Conservation (phyloP, 352 stramenopile species). For the Globisporangium paddicum region DNA sequence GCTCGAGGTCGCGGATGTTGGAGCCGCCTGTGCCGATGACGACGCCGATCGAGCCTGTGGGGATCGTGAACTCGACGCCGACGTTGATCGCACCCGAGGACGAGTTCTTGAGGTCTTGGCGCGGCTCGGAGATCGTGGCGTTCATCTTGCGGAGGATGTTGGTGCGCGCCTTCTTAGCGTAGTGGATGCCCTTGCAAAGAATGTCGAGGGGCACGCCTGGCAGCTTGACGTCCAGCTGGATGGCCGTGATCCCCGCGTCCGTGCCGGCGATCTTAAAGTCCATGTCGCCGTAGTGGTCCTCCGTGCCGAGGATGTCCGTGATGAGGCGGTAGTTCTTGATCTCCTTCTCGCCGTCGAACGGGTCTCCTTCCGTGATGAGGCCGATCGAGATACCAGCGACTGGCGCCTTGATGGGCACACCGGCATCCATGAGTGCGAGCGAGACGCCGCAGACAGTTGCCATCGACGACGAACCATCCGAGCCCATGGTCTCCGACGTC, state of each 20-base stretch:
- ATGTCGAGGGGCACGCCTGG: conserved; percentile 80
- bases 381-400: conserved; percentile 97
- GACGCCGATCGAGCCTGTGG: conserved; percentile 43
- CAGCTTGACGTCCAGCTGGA: conserved; percentile 97
- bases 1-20: conserved; percentile 74
- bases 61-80: conserved; percentile 59
- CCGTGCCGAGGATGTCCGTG: conserved; percentile 96
- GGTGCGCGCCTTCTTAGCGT: conserved; percentile 74
- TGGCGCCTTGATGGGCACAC: conserved; percentile 91
- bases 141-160: conserved; percentile 88
- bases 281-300: conserved; percentile 98
- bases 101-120: conserved; percentile 45
- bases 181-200: conserved; percentile 81
- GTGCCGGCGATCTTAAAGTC: conserved; percentile 98
- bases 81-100: conserved; percentile 33
- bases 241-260: conserved; percentile 88
- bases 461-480: conserved; percentile 94
- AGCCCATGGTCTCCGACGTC: conserved; percentile 95
- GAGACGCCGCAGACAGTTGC: conserved; percentile 96
- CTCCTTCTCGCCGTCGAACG: conserved; percentile 56
- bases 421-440: conserved; percentile 96
- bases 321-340: conserved; percentile 89
- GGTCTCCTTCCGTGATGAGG: conserved; percentile 65
- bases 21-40: conserved; percentile 73
- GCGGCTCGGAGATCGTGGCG: conserved; percentile 51